phyloP scores from a whole-genome alignment of 805 yeast species.

The Nakazawaea sp. region DNA sequence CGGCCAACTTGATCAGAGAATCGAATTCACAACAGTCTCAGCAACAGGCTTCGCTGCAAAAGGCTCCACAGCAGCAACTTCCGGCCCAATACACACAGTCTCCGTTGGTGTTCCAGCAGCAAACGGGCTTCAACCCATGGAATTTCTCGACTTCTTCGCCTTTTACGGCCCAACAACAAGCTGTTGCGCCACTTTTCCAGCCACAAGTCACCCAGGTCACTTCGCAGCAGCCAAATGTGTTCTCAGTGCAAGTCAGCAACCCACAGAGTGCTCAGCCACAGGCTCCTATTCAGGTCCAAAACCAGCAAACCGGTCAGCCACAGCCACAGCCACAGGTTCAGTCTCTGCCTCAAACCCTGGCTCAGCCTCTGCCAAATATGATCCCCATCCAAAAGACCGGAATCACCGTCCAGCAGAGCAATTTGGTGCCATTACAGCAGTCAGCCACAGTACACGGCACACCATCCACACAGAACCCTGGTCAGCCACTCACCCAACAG shows the following conservation, averaged over 20 bases:
- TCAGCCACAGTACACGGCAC: constrained; percentile 1
- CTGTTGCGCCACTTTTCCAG: constrained; percentile 6
- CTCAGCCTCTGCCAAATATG: not conserved
- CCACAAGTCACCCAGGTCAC: not conserved
- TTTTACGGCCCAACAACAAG: constrained; percentile 13
- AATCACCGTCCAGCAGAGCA: constrained; percentile 2
- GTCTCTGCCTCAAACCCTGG: not conserved
- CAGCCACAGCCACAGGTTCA: not conserved
- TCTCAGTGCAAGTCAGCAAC: constrained; percentile 1
- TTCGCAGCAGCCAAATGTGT: not conserved
- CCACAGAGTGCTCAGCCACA: constrained; percentile 11
- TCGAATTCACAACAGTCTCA: constrained; percentile 10
- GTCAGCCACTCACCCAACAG: constrained; percentile 17
- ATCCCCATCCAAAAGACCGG: constrained; percentile 9
- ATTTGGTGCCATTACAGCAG: constrained; percentile 4
- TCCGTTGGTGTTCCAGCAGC: constrained; percentile 12
- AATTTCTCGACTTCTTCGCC: constrained; percentile 14
- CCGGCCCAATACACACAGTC: constrained; percentile 8
- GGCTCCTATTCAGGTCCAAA: constrained; percentile 8
- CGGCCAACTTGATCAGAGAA: constrained; percentile 6
- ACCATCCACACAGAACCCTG: constrained; percentile 15
- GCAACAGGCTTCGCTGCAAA: constrained; percentile 12
- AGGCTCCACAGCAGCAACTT: constrained; percentile 13
- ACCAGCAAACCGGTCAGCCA: constrained; percentile 9
- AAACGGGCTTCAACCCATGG: constrained; percentile 15